These are phyloP conservation scores for Antitrichia curtipendula DNA, from an alignment of 225 moss, liverwort and hornwort genomes.

Conservation along the genomic window DNA sequence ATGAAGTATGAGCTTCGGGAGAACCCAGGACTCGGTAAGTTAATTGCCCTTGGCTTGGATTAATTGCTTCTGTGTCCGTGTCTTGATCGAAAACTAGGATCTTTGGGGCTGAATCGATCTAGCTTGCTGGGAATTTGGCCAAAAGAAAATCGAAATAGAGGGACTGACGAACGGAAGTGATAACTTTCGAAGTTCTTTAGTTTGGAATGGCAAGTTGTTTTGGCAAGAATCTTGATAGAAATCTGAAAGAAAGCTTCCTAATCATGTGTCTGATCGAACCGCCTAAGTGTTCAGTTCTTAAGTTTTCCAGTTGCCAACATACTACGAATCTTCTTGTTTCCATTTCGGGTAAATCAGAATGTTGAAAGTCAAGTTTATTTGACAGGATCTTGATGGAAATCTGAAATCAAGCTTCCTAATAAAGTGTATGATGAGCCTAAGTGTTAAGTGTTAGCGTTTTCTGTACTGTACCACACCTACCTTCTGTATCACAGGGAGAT, in stretches of 20 bases:
- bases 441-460: not conserved
- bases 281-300: not conserved
- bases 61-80: not conserved
- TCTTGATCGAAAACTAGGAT: not conserved
- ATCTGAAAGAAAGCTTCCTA: not conserved
- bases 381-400: not conserved
- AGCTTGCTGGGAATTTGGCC: not conserved
- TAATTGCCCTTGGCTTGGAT: not conserved
- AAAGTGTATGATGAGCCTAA: not conserved
- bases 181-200: too few species aligned
- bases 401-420: too few species aligned
- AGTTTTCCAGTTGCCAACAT: not conserved
- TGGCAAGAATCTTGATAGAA: not conserved
- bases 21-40: conserved; percentile 59
- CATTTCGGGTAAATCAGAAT: not conserved
- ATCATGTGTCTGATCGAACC: not conserved
- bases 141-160: not conserved
- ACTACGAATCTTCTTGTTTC: not conserved
- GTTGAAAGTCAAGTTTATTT: not conserved
- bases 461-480: too few species aligned
- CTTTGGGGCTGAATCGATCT: not conserved
- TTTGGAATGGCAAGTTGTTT: not conserved
- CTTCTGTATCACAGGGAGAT: too few species aligned
- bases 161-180: too few species aligned
- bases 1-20: conserved; percentile 93